Percentiles rank a stretch among this genome's conserved stretches.
Conservation (phyloP, 2,329 filamentous ascomycete genomes). For the Acarospora socialis region DNA sequence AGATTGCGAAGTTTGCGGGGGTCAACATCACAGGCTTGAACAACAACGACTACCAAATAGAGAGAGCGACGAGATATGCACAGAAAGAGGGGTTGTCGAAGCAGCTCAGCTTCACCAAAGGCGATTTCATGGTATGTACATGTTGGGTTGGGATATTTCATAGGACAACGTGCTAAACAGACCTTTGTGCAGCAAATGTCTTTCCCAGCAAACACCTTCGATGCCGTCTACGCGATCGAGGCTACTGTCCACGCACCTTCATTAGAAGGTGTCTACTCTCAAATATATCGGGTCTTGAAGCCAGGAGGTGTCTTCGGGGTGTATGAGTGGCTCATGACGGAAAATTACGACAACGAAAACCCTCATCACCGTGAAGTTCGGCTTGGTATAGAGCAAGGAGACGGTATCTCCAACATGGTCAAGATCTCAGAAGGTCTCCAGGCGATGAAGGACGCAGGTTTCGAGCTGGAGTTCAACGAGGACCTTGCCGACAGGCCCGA, state of each 20-base stretch:
- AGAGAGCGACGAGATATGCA: constrained; percentile 79
- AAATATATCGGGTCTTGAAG: constrained; percentile 92
- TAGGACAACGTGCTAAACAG: constrained; percentile 3
- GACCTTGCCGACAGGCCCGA: constrained; percentile 70
- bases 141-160: no score
- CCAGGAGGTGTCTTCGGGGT: constrained; percentile 91
- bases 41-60: constrained; percentile 99
- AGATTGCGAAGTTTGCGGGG: constrained; percentile 92
- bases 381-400: constrained; percentile 85
- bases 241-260: constrained; percentile 89
- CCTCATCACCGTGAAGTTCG: constrained; percentile 76
- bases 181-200: constrained; percentile 62
- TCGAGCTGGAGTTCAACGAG: constrained; percentile 69
- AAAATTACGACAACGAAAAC: constrained; percentile 82
- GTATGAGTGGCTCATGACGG: constrained; percentile 99
- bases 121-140: constrained; percentile 70
- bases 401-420: constrained; percentile 97
- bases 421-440: constrained; percentile 63
- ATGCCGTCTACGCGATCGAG: constrained; percentile 93
- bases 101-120: constrained; percentile 80
- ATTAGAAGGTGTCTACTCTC: constrained; percentile 79
- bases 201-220: constrained; percentile 82
- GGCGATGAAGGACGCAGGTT: constrained; percentile 78
- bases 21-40: constrained; percentile 83
- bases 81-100: constrained; percentile 63